phyloP scores from a whole-genome alignment of 805 yeast genomes.

The Saturnispora mendoncae region DNA sequence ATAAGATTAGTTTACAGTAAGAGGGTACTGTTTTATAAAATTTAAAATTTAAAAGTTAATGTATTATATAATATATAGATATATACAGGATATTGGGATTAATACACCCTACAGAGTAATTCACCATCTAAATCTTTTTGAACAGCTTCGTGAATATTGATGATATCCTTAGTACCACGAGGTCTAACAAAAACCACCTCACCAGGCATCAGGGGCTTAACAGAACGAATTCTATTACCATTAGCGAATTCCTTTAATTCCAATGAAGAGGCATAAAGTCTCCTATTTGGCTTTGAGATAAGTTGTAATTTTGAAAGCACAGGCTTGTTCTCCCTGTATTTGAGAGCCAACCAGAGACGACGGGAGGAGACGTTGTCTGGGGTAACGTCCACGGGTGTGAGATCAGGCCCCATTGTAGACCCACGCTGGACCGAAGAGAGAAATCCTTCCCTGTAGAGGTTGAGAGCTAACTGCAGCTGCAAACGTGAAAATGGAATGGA shows the following conservation, averaged over 20 bases:
- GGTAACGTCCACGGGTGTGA: constrained; percentile 63
- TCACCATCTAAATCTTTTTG: constrained; percentile 63
- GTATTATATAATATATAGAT: not conserved
- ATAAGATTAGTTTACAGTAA: too few relatives aligned
- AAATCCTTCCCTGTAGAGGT: constrained; percentile 86
- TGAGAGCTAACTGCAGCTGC: constrained; percentile 75
- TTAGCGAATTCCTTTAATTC: constrained; percentile 68
- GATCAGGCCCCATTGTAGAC: constrained; percentile 76
- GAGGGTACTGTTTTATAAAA: too few relatives aligned
- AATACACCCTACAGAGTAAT: constrained; percentile 65
- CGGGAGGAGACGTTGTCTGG: constrained; percentile 81
- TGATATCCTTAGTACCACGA: constrained; percentile 39
- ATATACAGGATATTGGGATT: too few relatives aligned
- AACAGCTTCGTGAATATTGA: constrained; percentile 80
- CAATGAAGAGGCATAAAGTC: constrained; percentile 49
- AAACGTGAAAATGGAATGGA: constrained; percentile 75
- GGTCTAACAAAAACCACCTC: constrained; percentile 67
- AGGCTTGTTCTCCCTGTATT: constrained; percentile 72
- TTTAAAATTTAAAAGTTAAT: not conserved
- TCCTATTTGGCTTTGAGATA: constrained; percentile 78
- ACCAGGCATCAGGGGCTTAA: constrained; percentile 80
- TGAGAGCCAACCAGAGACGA: constrained; percentile 85
- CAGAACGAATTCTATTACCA: constrained; percentile 66
- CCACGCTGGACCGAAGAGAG: constrained; percentile 80
- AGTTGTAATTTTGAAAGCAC: constrained; percentile 65